Evolutionary conservation across 2,329 filamentous ascomycete species (phyloP).

Genomic region (Purpureocillium lavendulum): DNA sequence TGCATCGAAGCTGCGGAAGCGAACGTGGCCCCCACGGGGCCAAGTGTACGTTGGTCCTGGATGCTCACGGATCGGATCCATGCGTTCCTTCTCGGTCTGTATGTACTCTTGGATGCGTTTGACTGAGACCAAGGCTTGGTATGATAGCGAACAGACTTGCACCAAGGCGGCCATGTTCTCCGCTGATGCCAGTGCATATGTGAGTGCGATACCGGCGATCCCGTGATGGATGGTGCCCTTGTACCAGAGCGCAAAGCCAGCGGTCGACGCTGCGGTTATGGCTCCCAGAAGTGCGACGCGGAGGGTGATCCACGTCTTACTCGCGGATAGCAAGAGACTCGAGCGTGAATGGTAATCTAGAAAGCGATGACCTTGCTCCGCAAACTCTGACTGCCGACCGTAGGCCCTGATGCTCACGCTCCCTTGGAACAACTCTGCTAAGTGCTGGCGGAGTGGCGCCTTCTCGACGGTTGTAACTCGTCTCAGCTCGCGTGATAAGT

Average conservation of each 20-base stretch:
- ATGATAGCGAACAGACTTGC: not conserved
- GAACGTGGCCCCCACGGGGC: slow-evolving; percentile 1
- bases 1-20: slow-evolving; percentile 3
- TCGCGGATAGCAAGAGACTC: not conserved
- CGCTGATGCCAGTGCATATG: not conserved
- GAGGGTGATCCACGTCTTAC: not conserved
- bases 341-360: not conserved
- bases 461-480: not conserved
- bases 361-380: not conserved
- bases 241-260: not conserved
- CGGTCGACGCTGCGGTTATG: not conserved
- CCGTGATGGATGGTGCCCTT: not conserved
- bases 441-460: not conserved
- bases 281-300: not conserved
- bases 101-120: slow-evolving; percentile 1
- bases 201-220: not conserved
- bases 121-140: not conserved
- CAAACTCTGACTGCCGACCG: not conserved
- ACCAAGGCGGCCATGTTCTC: not conserved
- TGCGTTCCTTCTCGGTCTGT: not conserved
- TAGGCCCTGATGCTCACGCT: slow-evolving; percentile 2
- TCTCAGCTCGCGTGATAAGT: not conserved
- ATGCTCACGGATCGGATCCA: not conserved
- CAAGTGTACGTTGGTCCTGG: not conserved
- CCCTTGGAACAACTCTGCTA: not conserved